Base-by-base conservation (phyloP, 768 basidiomycete species). In the Tulasnella sp. region DNA sequence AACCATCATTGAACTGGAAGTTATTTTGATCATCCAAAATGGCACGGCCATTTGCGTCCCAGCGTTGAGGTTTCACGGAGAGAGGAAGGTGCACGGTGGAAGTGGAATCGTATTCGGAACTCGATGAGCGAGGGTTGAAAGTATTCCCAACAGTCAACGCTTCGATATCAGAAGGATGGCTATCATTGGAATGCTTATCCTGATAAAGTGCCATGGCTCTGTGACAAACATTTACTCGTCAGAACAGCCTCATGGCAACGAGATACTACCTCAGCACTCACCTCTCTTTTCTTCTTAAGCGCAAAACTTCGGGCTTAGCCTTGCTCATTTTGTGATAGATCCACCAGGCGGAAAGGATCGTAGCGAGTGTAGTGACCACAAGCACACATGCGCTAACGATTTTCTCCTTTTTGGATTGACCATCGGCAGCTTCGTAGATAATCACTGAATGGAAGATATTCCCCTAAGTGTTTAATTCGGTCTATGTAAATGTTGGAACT, bases 311-410 rank as follows among this genome's bases (percentile, higher is more conserved):
- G 19, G 55, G 55, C 35, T 55, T 56, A 33, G 43, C 55, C 4
- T 35, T 29, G 15, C 16, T 76, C 75, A 93, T 85, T 63, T 78
- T 61, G 46, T 64, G 71, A 57, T 74, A 74, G 58, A 93, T 85
- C 62, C 83, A 92, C 84, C 85, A 91, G 71, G 83, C 81, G 0
- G 90, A 83, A 22, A 67, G 62, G 45, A 84, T 40, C 0, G 90
- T 91, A 56, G 92, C 75, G 16, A 87, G 35, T 32, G 78, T 62
- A 0, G 87, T 87, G 33, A 83, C 47, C 5, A 61, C 80, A 25
- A 89, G 65, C 3, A 91, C 83, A 4, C 70, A 62, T 54, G 84
- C 75, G 47, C 78, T 81, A 55, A 89, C 74, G 54, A 83, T 76
- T 55, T 70, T 76, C 60, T 78, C 74, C 56, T 71, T 71, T 2